Conservation (phyloP, 441 rosid species). For the Gossypium schwendimanii region DNA sequence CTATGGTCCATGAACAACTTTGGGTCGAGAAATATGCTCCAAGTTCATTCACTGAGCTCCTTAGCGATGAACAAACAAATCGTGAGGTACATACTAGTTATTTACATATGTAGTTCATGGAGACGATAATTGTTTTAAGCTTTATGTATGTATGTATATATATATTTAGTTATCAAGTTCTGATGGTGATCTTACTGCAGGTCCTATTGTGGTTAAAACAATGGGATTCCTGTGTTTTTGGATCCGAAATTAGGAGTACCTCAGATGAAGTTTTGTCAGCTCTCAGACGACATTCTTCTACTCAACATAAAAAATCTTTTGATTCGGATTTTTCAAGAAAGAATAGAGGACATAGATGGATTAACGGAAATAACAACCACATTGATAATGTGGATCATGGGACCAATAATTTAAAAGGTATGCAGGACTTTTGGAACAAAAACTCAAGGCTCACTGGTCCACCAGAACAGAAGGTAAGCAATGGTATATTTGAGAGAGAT, state of each 20-base stretch:
- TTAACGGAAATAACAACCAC: conserved; percentile 36
- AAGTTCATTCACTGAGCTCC: conserved; percentile 88
- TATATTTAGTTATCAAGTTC: conserved; percentile 17
- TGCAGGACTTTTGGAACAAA: conserved; percentile 43
- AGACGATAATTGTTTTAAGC: conserved; percentile 8
- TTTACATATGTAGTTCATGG: conserved; percentile 11
- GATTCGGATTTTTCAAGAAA: conserved; percentile 48
- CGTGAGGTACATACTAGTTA: conserved; percentile 59
- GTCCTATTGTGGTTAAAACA: conserved; percentile 95
- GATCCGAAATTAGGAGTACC: conserved; percentile 91
- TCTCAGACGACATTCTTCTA: conserved; percentile 76
- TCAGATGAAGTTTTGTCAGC: conserved; percentile 83
- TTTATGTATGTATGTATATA: neutral
- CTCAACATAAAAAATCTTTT: conserved; percentile 47
- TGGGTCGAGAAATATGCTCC: conserved; percentile 99
- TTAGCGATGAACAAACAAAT: conserved; percentile 95
- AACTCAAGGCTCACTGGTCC: conserved; percentile 61
- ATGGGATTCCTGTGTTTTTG: conserved; percentile 98
- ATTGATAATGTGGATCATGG: conserved; percentile 29
- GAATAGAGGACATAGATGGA: conserved; percentile 44
- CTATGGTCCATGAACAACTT: conserved; percentile 54
- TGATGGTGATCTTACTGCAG: conserved; percentile 34
- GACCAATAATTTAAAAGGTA: conserved; percentile 32
- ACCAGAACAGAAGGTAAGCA: conserved; percentile 79
- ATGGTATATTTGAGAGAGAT: conserved; percentile 3